Conservation (phyloP, 495 filamentous ascomycete genomes). For the Umbilicaria muhlenbergii region DNA sequence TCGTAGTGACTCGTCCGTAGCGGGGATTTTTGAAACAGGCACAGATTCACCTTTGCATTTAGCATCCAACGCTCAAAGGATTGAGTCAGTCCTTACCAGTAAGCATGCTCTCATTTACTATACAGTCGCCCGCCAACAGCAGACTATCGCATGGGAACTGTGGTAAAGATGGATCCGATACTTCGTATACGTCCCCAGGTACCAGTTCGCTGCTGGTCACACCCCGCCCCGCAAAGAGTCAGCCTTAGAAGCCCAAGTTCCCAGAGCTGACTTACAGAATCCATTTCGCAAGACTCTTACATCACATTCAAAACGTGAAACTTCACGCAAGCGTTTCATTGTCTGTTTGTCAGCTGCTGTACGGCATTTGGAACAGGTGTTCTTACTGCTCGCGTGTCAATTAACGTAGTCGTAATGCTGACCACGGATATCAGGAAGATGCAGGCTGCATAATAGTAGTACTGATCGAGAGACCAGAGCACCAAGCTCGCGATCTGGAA, state of each 20-base stretch:
- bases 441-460: conserved; percentile 93
- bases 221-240: conserved; percentile 48
- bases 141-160: conserved; percentile 91
- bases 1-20: conserved; percentile 65
- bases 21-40: conserved; percentile 81
- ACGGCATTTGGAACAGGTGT: background rate
- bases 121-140: conserved; percentile 84
- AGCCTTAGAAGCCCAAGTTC: background rate
- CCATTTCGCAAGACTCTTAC: conserved; percentile 84
- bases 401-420: conserved; percentile 75
- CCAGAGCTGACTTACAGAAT: conserved; percentile 52
- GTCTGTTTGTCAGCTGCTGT: conserved; percentile 36
- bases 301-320: conserved; percentile 89
- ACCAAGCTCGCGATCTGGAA: conserved; percentile 93
- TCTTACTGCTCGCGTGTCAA: conserved; percentile 72
- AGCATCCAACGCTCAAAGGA: background rate
- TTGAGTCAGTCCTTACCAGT: conserved; percentile 40
- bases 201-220: conserved; percentile 78
- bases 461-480: conserved; percentile 89
- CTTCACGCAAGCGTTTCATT: conserved; percentile 78
- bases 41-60: conserved; percentile 69
- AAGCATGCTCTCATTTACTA: conserved; percentile 99
- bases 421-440: conserved; percentile 91
- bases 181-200: conserved; percentile 92
- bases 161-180: conserved; percentile 88